Conservation (phyloP, 192 early-diverging fungal species). For the Coemansia sp. region DNA sequence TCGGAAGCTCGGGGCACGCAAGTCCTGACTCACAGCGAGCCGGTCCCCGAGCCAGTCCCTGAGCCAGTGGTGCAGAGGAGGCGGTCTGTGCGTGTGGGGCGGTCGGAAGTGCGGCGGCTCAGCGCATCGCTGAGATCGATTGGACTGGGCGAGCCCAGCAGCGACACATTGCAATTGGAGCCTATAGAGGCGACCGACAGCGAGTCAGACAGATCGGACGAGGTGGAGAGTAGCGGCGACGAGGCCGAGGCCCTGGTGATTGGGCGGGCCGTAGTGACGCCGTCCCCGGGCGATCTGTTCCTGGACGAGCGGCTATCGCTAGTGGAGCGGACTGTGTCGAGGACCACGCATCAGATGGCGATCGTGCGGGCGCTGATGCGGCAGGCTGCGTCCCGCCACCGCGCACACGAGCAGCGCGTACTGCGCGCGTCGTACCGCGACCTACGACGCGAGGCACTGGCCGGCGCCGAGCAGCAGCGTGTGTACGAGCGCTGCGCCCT, state of each 20-base stretch:
- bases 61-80: not conserved
- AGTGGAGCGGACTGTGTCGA: conserved; percentile 61
- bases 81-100: conserved; percentile 28
- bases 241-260: conserved; percentile 50
- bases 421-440: conserved; percentile 62
- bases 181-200: not conserved
- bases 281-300: conserved; percentile 73
- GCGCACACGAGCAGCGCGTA: conserved; percentile 67
- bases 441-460: conserved; percentile 62
- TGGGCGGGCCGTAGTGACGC: conserved; percentile 60
- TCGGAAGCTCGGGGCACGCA: conserved; percentile 17
- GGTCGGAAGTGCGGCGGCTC: conserved; percentile 48
- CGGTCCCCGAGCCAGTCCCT: not conserved
- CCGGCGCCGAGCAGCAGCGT: conserved; percentile 65
- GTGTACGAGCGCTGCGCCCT: conserved; percentile 63
- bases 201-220: conserved; percentile 4
- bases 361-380: conserved; percentile 69
- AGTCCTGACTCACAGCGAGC: not conserved
- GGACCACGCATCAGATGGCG: conserved; percentile 65
- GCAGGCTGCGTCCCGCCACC: conserved; percentile 60
- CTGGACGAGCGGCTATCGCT: conserved; percentile 60
- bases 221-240: conserved; percentile 15
- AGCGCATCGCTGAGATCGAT: conserved; percentile 55
- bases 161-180: not conserved
- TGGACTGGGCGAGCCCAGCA: conserved; percentile 20